Percentiles rank a stretch among this genome's conserved stretches.
Evolutionary conservation across 352 stramenopile species (phyloP).

Genomic region (Phytopythium kandeliae): DNA sequence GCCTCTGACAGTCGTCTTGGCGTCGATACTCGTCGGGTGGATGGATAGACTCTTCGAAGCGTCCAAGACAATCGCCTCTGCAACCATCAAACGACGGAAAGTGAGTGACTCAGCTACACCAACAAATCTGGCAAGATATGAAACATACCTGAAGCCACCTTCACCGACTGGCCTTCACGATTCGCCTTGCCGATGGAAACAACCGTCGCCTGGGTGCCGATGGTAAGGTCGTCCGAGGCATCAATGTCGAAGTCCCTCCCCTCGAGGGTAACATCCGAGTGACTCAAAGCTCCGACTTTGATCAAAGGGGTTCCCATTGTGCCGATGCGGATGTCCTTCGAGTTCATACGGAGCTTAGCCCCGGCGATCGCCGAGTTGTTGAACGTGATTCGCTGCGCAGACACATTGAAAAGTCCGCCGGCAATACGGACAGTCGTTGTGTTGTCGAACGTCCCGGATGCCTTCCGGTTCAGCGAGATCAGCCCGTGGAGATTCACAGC

Average conservation of each 20-base stretch:
- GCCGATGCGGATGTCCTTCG: constrained; percentile 31
- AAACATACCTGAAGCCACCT: constrained; percentile 19
- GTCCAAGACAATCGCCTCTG: constrained; percentile 21
- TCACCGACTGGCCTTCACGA: constrained; percentile 19
- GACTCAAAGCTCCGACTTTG: constrained; percentile 16
- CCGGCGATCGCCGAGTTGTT: constrained; percentile 30
- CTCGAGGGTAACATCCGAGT: constrained; percentile 20
- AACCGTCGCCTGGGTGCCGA: constrained; percentile 17
- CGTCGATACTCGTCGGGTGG: constrained; percentile 14
- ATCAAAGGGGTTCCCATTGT: constrained; percentile 19
- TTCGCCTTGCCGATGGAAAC: constrained; percentile 22
- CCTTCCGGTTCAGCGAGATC: constrained; percentile 48
- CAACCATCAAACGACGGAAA: not conserved
- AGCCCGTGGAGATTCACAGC: constrained; percentile 47
- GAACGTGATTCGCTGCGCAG: constrained; percentile 36
- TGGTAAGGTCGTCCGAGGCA: constrained; percentile 13
- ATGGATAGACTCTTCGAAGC: constrained; percentile 19
- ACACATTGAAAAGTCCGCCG: constrained; percentile 31
- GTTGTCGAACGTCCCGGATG: constrained; percentile 23
- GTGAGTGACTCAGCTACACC: not conserved
- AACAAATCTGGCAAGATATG: not conserved
- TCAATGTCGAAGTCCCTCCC: constrained; percentile 19
- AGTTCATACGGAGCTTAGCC: constrained; percentile 37
- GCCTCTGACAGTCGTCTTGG: constrained; percentile 23
- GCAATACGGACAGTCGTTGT: constrained; percentile 36